These are phyloP conservation scores for Dryas drummondii DNA, from an alignment of 306 rosid genomes.

Conservation along the genomic window DNA sequence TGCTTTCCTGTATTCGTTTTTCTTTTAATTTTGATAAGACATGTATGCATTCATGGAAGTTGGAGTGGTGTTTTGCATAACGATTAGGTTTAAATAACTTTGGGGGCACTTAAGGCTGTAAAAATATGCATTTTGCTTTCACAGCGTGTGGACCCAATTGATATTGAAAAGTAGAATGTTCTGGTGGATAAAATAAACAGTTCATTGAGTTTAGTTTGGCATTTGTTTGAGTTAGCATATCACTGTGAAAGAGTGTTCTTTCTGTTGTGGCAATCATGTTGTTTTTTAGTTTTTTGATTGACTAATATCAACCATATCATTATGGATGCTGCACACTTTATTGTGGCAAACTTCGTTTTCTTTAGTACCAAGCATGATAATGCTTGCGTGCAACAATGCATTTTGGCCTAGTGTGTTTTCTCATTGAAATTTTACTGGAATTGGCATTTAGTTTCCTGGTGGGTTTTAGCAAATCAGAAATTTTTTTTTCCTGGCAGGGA, in stretches of 20 bases:
- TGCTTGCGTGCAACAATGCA: background rate
- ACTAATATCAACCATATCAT: background rate
- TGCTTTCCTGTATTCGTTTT: background rate
- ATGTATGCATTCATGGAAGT: background rate
- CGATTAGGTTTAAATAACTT: background rate
- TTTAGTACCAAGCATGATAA: background rate
- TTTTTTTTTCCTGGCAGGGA: constrained; percentile 41
- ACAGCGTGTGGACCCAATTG: background rate
- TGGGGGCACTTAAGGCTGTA: background rate
- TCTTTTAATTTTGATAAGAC: background rate
- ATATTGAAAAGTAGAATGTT: background rate
- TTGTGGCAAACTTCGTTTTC: background rate
- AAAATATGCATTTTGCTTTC: background rate
- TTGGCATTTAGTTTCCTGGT: constrained; percentile 5
- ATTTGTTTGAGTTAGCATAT: background rate
- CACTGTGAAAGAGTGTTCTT: background rate
- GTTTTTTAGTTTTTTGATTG: background rate
- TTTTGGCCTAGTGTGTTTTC: background rate
- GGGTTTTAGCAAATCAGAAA: background rate
- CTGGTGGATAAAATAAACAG: background rate
- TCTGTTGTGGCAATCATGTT: background rate
- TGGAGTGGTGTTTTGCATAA: background rate
- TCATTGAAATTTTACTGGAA: background rate
- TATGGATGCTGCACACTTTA: background rate
- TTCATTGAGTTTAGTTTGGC: background rate